These are phyloP conservation scores for Furcasterigmium sp. DNA, from an alignment of 2,329 filamentous ascomycete genomes.

Conservation along the genomic window DNA sequence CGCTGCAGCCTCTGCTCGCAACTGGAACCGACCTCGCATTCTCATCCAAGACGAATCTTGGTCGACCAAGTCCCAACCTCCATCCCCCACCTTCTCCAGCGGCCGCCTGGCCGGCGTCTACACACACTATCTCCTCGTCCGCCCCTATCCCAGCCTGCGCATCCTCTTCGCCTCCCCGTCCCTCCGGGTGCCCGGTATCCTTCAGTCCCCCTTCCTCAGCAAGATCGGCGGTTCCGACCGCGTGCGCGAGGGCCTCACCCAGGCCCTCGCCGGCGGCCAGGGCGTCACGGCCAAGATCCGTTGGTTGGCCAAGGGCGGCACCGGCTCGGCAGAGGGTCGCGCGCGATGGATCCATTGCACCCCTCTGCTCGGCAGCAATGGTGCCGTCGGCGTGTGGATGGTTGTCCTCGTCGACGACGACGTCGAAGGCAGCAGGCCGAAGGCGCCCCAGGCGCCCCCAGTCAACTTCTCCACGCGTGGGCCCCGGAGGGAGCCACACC, in stretches of 20 bases:
- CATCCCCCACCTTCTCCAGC: slow-evolving; percentile 9
- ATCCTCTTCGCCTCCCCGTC: slow-evolving; percentile 66
- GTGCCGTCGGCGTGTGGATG: slow-evolving; percentile 73
- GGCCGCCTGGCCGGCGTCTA: slow-evolving; percentile 36
- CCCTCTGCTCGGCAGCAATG: slow-evolving; percentile 61
- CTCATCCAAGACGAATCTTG: slow-evolving; percentile 30
- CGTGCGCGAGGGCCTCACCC: slow-evolving; percentile 41
- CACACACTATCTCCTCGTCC: slow-evolving; percentile 57
- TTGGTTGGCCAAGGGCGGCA: slow-evolving; percentile 53
- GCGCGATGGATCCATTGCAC: slow-evolving; percentile 75
- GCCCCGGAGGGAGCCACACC: slow-evolving; percentile 1
- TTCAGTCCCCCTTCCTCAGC: slow-evolving; percentile 54
- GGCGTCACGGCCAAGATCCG: slow-evolving; percentile 71
- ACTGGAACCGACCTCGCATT: slow-evolving; percentile 34
- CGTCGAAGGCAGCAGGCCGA: slow-evolving; percentile 11
- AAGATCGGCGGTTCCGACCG: slow-evolving; percentile 45
- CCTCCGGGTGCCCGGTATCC: slow-evolving; percentile 60
- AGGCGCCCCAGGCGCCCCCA: slow-evolving; percentile 16
- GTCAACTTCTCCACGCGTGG: slow-evolving; percentile 14
- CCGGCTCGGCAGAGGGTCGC: slow-evolving; percentile 44
- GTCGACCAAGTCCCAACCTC: slow-evolving; percentile 10
- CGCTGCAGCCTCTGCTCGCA: slow-evolving; percentile 11
- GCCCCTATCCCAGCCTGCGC: slow-evolving; percentile 59
- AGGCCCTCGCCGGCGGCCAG: slow-evolving; percentile 62
- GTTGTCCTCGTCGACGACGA: slow-evolving; percentile 67